Evolutionary conservation across 176 grass and related monocot genomes (phyloP).

Genomic region (Melocanna baccifera): DNA sequence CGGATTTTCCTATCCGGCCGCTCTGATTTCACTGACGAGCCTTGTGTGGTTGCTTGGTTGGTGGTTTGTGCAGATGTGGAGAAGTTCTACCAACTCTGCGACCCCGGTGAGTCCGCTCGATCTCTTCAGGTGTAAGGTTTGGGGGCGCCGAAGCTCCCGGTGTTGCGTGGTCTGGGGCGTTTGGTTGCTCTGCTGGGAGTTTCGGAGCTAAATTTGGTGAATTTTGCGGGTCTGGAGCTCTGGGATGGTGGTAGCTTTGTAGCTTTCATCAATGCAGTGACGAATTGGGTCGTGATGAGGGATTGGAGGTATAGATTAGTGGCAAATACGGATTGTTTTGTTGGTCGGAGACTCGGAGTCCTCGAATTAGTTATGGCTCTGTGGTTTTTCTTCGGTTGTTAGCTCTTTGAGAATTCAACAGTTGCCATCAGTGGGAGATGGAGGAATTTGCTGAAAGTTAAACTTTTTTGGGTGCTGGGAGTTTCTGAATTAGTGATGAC

Average conservation of each 20-base stretch:
- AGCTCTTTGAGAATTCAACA: constrained; percentile 1
- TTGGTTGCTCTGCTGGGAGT: constrained; percentile 1
- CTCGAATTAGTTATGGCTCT: background rate
- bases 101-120: constrained; percentile 78
- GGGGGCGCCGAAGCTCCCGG: background rate
- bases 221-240: background rate
- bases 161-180: constrained; percentile 8
- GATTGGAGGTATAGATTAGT: constrained; percentile 6
- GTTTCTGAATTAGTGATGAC: background rate
- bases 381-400: background rate
- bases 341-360: background rate
- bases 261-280: constrained; percentile 20
- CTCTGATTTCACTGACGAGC: constrained; percentile 5
- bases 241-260: background rate
- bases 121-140: constrained; percentile 40
- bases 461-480: background rate
- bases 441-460: background rate
- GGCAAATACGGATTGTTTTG: background rate
- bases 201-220: constrained; percentile 26
- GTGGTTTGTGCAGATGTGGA: constrained; percentile 70
- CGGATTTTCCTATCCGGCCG: background rate
- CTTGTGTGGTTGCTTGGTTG: constrained; percentile 11
- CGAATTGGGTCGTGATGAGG: background rate
- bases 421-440: background rate
- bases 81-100: constrained; percentile 87